Base-by-base conservation (phyloP, 176 grass and related monocot genomes). In the Raddia guianensis region DNA sequence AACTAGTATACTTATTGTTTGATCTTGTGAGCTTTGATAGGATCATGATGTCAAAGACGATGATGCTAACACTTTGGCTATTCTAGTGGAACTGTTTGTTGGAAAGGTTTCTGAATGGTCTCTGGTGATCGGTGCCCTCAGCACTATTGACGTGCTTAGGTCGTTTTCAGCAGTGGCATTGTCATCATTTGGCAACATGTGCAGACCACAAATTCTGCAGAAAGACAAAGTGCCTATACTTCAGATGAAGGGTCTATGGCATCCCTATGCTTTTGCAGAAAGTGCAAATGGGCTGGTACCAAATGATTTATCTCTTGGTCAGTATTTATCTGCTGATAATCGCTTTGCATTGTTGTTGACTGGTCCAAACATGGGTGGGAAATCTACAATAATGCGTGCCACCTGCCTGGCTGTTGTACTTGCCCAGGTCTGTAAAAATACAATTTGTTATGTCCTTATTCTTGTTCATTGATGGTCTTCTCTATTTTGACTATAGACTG, bases 361-460 rank as follows among this genome's bases (percentile, higher is more conserved):
- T 82, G 95, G 95, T 85, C 95, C 95, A 62, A 98, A 98, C 81
- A 98, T 98, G 92, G 95, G 95, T 12, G 92, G 95, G 50, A 98
- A 98, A 78, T 98, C 95, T 53, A 98, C 95, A 43, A 83, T 98
- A 63, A 87, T 98, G 92, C 92, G 95, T 70, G 95, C 95, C 27
- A 92, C 92, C 56, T 98, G 95, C 84, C 82, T 98, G 63, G 76
- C 95, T 57, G 55, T 94, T 35, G 73, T 94, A 81, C 86, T 98
- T 78, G 92, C 95, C 21, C 95, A 94, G 95, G 95, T 98, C 75
- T 52, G 70, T 79, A 64, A 62, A 57, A 68, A 10, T 14, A 55
- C 55, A 75, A 53, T 74, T 58, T 55, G 55, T 63, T 74, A 49
- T 66, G 79, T 9, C 35, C 58, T 87, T 87, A 6, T 82, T 11